phyloP scores from a whole-genome alignment of 176 grass and related monocot species.

The Coix lacrymajobi region DNA sequence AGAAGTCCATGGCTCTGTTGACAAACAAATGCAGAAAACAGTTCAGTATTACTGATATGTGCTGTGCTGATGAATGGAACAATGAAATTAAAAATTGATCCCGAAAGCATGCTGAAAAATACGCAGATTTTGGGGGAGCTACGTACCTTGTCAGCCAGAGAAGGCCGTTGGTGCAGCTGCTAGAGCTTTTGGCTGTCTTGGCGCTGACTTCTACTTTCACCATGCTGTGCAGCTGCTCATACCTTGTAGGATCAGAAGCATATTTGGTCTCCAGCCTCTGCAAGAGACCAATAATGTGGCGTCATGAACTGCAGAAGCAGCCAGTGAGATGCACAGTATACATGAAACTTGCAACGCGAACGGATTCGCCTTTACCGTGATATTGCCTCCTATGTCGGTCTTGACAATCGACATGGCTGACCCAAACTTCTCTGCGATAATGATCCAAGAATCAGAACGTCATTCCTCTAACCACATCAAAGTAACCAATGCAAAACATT shows the following conservation, averaged over 20 bases:
- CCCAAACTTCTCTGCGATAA: slow-evolving; percentile 71
- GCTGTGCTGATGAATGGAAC: neutral
- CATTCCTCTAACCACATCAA: neutral
- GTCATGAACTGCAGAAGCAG: neutral
- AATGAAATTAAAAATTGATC: neutral
- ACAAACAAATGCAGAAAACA: neutral
- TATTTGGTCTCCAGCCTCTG: slow-evolving; percentile 81
- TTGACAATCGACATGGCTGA: slow-evolving; percentile 76
- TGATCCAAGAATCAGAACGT: slow-evolving; percentile 17
- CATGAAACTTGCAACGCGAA: neutral
- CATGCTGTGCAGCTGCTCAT: slow-evolving; percentile 60
- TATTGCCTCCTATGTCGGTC: slow-evolving; percentile 79
- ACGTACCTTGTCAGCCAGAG: slow-evolving; percentile 81
- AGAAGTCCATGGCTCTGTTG: slow-evolving; percentile 72
- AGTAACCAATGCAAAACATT: neutral
- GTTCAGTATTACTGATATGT: neutral
- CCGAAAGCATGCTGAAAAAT: neutral
- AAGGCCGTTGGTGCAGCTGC: slow-evolving; percentile 56
- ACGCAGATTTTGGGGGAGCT: neutral
- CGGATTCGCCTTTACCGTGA: slow-evolving; percentile 41
- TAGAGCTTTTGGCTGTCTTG: slow-evolving; percentile 79
- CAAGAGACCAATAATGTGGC: neutral
- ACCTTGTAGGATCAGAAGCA: slow-evolving; percentile 60
- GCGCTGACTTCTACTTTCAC: slow-evolving; percentile 67
- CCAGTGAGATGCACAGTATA: neutral